These are phyloP conservation scores for Cicer arietinum DNA, from an alignment of 306 rosid genomes.

Conservation along the genomic window DNA sequence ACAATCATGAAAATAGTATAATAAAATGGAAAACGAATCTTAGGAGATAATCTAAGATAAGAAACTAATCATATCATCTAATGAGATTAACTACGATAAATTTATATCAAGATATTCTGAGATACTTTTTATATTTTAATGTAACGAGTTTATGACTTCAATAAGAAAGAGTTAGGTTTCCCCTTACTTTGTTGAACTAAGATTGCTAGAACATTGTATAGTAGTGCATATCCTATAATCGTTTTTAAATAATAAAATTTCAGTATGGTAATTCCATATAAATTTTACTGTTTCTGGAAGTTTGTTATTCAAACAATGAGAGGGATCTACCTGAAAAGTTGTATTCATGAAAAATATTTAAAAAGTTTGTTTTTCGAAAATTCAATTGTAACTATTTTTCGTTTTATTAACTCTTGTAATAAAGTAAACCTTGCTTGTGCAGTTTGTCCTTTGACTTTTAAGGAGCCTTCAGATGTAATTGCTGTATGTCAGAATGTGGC, in stretches of 20 bases:
- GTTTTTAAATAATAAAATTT: background rate
- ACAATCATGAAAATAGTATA: background rate
- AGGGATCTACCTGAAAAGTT: background rate
- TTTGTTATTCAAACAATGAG: background rate
- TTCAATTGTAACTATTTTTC: conserved; percentile 27
- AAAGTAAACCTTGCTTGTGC: conserved; percentile 50
- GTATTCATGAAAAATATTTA: conserved; percentile 7
- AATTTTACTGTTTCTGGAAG: conserved; percentile 10
- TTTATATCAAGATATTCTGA: background rate
- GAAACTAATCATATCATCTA: no score
- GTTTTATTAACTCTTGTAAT: conserved; percentile 17
- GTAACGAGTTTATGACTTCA: conserved; percentile 1
- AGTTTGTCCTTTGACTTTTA: conserved; percentile 93
- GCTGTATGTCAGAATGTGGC: conserved; percentile 79
- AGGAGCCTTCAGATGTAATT: conserved; percentile 82
- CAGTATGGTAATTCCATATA: background rate
- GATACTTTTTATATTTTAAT: background rate
- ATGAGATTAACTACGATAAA: background rate
- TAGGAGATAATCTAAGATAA: no score
- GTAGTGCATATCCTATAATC: conserved; percentile 7
- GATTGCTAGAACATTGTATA: conserved; percentile 7
- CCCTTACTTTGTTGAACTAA: conserved; percentile 1
- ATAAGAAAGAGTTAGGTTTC: background rate
- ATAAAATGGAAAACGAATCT: background rate
- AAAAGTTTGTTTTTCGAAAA: background rate